Evolutionary conservation across 2,329 filamentous ascomycete species (phyloP), one percentile per base, ranked within the genome.

Genomic region (Leptographium galeiforme): DNA sequence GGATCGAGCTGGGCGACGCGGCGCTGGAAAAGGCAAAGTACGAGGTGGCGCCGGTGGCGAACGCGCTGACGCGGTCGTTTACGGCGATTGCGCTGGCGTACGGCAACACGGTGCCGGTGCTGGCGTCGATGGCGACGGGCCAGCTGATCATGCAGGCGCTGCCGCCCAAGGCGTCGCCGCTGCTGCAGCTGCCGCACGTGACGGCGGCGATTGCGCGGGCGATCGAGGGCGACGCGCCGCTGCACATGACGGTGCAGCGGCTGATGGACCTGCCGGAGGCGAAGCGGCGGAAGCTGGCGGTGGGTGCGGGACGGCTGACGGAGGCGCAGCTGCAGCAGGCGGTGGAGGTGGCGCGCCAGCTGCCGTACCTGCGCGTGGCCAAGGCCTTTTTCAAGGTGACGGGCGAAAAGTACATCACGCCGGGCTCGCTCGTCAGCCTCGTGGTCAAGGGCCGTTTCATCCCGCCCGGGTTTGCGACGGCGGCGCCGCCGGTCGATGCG

Each of bases 331-430:
- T 95, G 69, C 73, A 80, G 58, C 78, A 83, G 44, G 86, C 85
- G 40, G 75, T 95, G 56, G 70, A 71, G 48, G 85, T 96, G 34
- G 90, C 89, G 33, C 81, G 82, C 61, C 88, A 96, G 69, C 76
- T 98, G 33, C 93, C 93, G 1, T 79, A 82, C 58, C 76, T 98
- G 53, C 79, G 86, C 55, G 82, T 98, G 12, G 88, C 89, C 63
- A 94, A 89, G 71, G 88, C 89, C 8, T 98, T 95, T 71, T 98
- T 98, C 81, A 98, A 98, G 75, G 94, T 98, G 47, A 84, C 89
- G 51, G 93, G 93, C 64, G 94, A 98, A 71, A 87, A 86, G 60
- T 86, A 85, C 67, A 88, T 98, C 63, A 95, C 91, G 36, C 90
- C 93, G 8, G 88, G 86, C 55, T 95, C 89, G 54, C 78, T 98